phyloP scores from a whole-genome alignment of 257 asterid genomes.

The Plectranthus barbatus region DNA sequence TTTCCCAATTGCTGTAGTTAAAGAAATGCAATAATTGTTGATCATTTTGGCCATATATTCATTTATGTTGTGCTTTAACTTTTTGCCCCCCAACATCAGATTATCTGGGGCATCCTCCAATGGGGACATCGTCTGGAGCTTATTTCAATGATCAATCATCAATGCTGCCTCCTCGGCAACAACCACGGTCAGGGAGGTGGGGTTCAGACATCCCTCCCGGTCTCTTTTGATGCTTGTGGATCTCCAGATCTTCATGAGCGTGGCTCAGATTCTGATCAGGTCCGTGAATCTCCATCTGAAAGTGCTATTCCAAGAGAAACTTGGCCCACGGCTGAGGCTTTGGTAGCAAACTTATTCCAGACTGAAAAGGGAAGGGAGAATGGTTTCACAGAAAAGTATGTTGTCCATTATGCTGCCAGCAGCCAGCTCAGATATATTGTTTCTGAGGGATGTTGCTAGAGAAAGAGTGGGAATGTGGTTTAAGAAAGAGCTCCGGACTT shows the following conservation, averaged over 20 bases:
- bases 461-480: constrained; percentile 65
- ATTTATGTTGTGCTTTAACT: background rate
- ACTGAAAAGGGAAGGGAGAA: constrained; percentile 64
- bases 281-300: constrained; percentile 78
- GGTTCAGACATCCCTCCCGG: constrained; percentile 57
- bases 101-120: constrained; percentile 18
- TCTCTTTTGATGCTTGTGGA: constrained; percentile 68
- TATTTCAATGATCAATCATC: constrained; percentile 56
- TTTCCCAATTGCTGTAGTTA: background rate
- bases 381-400: constrained; percentile 64
- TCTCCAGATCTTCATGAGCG: constrained; percentile 77
- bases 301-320: constrained; percentile 91
- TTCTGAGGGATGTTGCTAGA: constrained; percentile 69
- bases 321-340: constrained; percentile 68
- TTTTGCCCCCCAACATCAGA: constrained; percentile 12
- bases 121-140: constrained; percentile 65
- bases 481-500: constrained; percentile 59
- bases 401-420: constrained; percentile 47
- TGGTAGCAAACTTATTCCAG: constrained; percentile 39
- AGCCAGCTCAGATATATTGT: constrained; percentile 65
- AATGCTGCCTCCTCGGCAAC: constrained; percentile 92
- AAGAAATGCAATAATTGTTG: background rate
- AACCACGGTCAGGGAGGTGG: constrained; percentile 59
- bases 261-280: constrained; percentile 68
- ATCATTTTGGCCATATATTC: background rate